Percentiles rank a stretch among this genome's conserved stretches.
phyloP scores from a whole-genome alignment of 176 grass and related monocot species.

The Phragmites australis region DNA sequence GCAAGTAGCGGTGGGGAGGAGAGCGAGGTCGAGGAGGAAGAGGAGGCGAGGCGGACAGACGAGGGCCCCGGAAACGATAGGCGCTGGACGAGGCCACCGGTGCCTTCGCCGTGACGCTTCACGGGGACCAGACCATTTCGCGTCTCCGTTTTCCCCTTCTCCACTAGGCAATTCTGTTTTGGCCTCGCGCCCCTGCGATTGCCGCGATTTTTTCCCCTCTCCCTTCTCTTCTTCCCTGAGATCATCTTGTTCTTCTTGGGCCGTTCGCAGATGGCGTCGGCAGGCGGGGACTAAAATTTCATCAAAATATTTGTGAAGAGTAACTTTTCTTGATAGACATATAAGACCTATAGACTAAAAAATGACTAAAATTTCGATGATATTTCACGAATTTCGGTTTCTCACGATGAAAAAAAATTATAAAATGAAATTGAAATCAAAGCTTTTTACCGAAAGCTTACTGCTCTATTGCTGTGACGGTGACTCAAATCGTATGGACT shows the following conservation, averaged over 20 bases:
- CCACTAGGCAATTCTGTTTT: neutral
- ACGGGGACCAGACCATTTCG: conserved; percentile 43
- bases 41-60: neutral
- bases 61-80: conserved; percentile 49
- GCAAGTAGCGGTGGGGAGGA: conserved; percentile 53
- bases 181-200: neutral
- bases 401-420: too few relatives aligned
- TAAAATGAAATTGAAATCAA: too few relatives aligned
- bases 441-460: too few relatives aligned
- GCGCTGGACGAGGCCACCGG: conserved; percentile 45
- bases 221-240: neutral
- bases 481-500: neutral
- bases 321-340: too few relatives aligned
- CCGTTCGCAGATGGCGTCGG: neutral
- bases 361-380: too few relatives aligned
- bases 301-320: too few relatives aligned
- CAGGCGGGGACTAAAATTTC: too few relatives aligned
- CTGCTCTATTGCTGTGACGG: neutral
- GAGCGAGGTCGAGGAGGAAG: neutral
- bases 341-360: too few relatives aligned
- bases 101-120: conserved; percentile 34
- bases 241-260: neutral
- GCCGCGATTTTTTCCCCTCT: neutral
- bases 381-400: too few relatives aligned
- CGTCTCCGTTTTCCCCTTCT: neutral